Percentiles rank a stretch among this genome's conserved stretches.
Conservation (phyloP, 805 yeast genomes). For the Candida nemodendra region DNA sequence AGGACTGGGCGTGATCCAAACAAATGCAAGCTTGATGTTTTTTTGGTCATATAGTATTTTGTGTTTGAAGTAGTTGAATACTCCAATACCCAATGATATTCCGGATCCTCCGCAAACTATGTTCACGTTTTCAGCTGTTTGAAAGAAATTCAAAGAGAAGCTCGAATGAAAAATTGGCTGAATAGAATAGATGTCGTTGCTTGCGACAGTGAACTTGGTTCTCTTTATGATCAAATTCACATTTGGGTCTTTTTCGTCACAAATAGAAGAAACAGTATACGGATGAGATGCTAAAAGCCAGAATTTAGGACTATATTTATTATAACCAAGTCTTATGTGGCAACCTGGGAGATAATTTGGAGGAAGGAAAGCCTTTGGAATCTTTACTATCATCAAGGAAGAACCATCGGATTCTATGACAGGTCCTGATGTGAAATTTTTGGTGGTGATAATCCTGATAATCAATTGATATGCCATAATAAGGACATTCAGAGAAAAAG, state of each 20-base stretch:
- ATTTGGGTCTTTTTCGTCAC: constrained; percentile 29
- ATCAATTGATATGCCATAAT: constrained; percentile 39
- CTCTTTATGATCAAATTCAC: constrained; percentile 47
- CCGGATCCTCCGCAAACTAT: constrained; percentile 76
- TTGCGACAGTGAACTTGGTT: constrained; percentile 36
- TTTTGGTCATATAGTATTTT: constrained; percentile 22
- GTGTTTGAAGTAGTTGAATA: constrained; percentile 41
- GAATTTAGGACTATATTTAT: constrained; percentile 37
- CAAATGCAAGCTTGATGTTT: constrained; percentile 37
- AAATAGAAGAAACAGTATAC: constrained; percentile 51
- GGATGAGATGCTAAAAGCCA: constrained; percentile 67
- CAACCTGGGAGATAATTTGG: constrained; percentile 47
- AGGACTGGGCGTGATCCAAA: constrained; percentile 54
- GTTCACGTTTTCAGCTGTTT: constrained; percentile 47
- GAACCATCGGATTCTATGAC: constrained; percentile 24
- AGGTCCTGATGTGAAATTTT: constrained; percentile 18
- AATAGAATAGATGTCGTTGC: constrained; percentile 37
- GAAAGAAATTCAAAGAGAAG: constrained; percentile 42
- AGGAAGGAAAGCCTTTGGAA: constrained; percentile 24
- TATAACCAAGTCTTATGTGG: constrained; percentile 51
- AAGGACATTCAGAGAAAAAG: constrained; percentile 28
- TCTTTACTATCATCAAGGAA: constrained; percentile 19
- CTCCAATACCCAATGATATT: constrained; percentile 58
- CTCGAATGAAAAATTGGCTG: constrained; percentile 43
- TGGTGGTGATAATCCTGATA: constrained; percentile 30